Conservation (phyloP, 2,329 filamentous ascomycete genomes). For the Gnomoniopsis sp. region DNA sequence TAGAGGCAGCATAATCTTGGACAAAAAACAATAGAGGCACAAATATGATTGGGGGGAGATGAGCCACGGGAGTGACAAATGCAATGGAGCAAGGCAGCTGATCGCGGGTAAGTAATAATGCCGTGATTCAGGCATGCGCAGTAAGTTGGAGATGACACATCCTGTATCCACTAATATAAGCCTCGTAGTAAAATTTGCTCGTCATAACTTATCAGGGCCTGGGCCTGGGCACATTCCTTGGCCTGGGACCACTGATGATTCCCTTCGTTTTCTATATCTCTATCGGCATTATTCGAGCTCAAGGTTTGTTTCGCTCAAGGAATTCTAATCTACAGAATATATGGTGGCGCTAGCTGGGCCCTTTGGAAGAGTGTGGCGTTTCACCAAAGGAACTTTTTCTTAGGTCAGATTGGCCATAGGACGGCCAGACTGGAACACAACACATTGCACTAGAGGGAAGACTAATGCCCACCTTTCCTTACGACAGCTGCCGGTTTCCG, state of each 20-base stretch:
- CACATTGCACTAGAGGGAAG: not conserved
- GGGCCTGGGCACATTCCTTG: not conserved
- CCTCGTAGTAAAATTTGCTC: constrained; percentile 14
- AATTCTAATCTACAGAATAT: not conserved
- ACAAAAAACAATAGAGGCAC: too few species aligned
- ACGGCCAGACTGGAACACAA: not conserved
- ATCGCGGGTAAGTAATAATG: too few species aligned
- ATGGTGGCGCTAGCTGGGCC: constrained; percentile 2
- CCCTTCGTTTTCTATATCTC: not conserved
- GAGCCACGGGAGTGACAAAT: too few species aligned
- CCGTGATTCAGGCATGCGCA: not conserved
- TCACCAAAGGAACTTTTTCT: constrained; percentile 13
- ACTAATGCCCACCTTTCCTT: not conserved
- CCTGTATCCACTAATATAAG: constrained; percentile 14
- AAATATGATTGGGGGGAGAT: too few species aligned
- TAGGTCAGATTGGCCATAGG: constrained; percentile 4
- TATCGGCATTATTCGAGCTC: too few species aligned
- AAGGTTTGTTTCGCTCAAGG: not conserved
- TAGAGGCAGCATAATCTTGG: too few species aligned
- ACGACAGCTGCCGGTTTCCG: not conserved
- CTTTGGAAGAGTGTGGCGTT: constrained; percentile 12
- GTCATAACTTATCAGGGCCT: constrained; percentile 4
- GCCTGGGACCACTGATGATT: not conserved
- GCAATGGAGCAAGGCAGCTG: too few species aligned
- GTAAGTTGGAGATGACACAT: constrained; percentile 8